These are phyloP conservation scores for Chrysanthemum lavandulifolium DNA, from an alignment of 129 eudicot species.

Conservation along the genomic window DNA sequence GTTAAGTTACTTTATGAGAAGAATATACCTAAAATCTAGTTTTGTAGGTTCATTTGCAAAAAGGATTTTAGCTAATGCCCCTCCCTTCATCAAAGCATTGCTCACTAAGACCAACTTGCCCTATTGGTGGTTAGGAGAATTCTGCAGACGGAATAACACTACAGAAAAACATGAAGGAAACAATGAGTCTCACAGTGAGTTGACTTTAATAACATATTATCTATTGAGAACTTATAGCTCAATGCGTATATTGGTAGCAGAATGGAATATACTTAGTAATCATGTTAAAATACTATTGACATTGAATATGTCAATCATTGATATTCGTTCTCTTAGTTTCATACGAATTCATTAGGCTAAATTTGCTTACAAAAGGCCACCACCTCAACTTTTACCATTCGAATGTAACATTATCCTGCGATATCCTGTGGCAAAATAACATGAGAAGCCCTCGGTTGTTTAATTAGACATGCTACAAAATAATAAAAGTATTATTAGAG, in stretches of 20 bases:
- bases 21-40: too few species aligned
- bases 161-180: slow-evolving; percentile 20
- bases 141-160: slow-evolving; percentile 92
- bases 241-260: not conserved
- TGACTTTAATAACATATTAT: not conserved
- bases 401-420: slow-evolving; percentile 2
- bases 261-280: not conserved
- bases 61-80: too few species aligned
- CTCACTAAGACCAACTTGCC: slow-evolving; percentile 91
- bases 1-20: too few species aligned
- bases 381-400: slow-evolving; percentile 8
- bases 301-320: not conserved
- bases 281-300: not conserved
- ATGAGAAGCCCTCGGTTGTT: not conserved
- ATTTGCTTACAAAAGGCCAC: not conserved
- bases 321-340: not conserved
- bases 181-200: slow-evolving; percentile 17
- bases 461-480: too few species aligned
- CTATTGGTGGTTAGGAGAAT: slow-evolving; percentile 96
- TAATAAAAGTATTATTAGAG: too few species aligned
- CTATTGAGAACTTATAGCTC: not conserved
- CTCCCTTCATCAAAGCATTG: slow-evolving; percentile 20
- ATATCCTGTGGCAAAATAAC: not conserved
- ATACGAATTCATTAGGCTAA: not conserved
- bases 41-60: too few species aligned